Evolutionary conservation across 139 green algal species (phyloP).

Genomic region (Picochlorum costavermella): DNA sequence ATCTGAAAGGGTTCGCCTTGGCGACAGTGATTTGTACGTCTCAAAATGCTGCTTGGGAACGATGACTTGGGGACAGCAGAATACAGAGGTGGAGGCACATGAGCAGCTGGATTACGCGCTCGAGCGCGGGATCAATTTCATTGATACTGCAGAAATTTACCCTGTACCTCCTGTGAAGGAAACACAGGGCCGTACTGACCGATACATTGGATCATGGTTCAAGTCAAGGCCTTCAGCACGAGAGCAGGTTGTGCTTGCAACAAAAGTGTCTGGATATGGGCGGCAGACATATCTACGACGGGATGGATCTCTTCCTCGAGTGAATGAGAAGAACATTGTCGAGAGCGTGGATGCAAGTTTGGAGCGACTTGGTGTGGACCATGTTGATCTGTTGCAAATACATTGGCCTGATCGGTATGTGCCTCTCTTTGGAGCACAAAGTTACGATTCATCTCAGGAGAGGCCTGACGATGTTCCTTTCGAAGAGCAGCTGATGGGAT

Average conservation of each 20-base stretch:
- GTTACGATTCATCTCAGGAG: slow-evolving; percentile 57
- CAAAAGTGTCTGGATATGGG: slow-evolving; percentile 76
- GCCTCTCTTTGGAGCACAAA: slow-evolving; percentile 67
- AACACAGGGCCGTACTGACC: slow-evolving; percentile 72
- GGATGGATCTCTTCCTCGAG: slow-evolving; percentile 31
- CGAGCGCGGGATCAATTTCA: slow-evolving; percentile 73
- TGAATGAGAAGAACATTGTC: slow-evolving; percentile 56
- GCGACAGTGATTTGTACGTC: slow-evolving; percentile 20
- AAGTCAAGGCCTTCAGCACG: slow-evolving; percentile 34
- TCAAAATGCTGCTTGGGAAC: slow-evolving; percentile 42
- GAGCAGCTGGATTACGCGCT: slow-evolving; percentile 49
- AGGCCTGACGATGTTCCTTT: slow-evolving; percentile 59
- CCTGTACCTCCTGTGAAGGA: slow-evolving; percentile 47
- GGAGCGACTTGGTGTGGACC: slow-evolving; percentile 57
- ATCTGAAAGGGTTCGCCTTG: slow-evolving; percentile 11
- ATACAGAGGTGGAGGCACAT: slow-evolving; percentile 53
- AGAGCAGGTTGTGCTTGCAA: slow-evolving; percentile 69
- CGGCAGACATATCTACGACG: slow-evolving; percentile 45
- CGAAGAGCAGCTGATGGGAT: slow-evolving; percentile 74
- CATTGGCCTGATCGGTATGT: slow-evolving; percentile 71
- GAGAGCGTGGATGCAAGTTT: slow-evolving; percentile 61
- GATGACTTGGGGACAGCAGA: slow-evolving; percentile 83
- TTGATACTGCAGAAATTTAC: slow-evolving; percentile 86
- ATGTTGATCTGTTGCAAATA: slow-evolving; percentile 87
- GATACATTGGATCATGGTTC: slow-evolving; percentile 77